Evolutionary conservation across 495 filamentous ascomycete species (phyloP), one percentile per base, ranked within the genome.

Genomic region (Podospora tetraspora): DNA sequence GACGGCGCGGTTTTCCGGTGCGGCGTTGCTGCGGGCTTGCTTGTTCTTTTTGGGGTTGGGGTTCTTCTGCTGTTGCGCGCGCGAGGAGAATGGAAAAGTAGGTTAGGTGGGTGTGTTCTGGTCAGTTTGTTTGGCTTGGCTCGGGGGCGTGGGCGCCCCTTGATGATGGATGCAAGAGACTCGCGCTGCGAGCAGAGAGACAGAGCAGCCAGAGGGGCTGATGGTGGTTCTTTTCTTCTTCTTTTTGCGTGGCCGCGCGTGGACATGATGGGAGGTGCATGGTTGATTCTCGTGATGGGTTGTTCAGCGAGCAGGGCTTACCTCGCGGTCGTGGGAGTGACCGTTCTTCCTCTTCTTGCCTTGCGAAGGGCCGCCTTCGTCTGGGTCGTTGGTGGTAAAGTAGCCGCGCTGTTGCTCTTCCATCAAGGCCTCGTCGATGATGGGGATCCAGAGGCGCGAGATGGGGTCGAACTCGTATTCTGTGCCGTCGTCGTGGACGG

Each of bases 401-500:
- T 97, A 97, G 3, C 88, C 91, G 71, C 86, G 83, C 77, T 89
- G 87, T 71, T 97, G 94, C 75, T 91, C 83, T 69, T 89, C 87
- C 52, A 94, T 82, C n/a, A 94, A 78, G 22, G 88, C 88, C 73
- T 95, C 91, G 74, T 97, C 93, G 68, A 93, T 85, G 72, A 87
- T 84, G 63, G 88, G 88, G 61, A 94, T 84, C 94, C 94, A 98
- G 79, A 91, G 86, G 81, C 87, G 89, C 66, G 90, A 74, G 13
- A 77, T 84, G 12, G 83, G 81, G 77, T 95, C 88, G 79, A 86
- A 97, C 72, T 93, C 90, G 79, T 88, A 97, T 74, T 97, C 94
- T 62, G 87, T 83, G 23, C 92, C 94, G 77, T 94, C 88, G 19
- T 94, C 92, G 27, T 92, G 88, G 65, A 97, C 94, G 0, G 96